Conservation (phyloP, 257 asterid genomes). For the Solanum neorickii region DNA sequence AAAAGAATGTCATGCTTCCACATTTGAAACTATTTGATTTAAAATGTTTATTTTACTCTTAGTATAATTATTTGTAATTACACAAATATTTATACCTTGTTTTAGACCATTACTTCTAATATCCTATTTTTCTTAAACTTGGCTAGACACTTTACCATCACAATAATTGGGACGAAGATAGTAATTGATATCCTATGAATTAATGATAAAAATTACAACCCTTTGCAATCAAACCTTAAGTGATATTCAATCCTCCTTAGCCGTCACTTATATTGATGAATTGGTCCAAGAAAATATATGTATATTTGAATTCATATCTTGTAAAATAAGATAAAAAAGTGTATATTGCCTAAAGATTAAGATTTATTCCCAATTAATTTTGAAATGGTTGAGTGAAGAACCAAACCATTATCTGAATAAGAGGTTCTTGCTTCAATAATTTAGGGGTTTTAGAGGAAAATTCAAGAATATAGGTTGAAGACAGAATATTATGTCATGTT, state of each 20-base stretch:
- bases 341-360: background rate
- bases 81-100: background rate
- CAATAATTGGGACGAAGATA: background rate
- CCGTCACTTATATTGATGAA: background rate
- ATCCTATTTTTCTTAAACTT: background rate
- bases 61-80: background rate
- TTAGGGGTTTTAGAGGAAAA: background rate
- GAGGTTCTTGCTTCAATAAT: too few relatives aligned
- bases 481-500: too few relatives aligned
- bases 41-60: background rate
- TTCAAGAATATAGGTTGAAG: too few relatives aligned
- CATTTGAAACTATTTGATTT: background rate
- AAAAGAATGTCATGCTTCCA: background rate
- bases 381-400: background rate
- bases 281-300: background rate
- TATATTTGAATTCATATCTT: too few relatives aligned
- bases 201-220: background rate
- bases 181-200: background rate
- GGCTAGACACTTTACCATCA: too few relatives aligned
- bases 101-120: background rate
- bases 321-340: too few relatives aligned
- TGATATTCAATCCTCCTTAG: background rate
- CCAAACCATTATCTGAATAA: background rate
- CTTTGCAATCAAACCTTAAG: background rate
- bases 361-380: background rate